Conservation (phyloP, 1,284 basidiomycete species). For the Ustilago bromivora region DNA sequence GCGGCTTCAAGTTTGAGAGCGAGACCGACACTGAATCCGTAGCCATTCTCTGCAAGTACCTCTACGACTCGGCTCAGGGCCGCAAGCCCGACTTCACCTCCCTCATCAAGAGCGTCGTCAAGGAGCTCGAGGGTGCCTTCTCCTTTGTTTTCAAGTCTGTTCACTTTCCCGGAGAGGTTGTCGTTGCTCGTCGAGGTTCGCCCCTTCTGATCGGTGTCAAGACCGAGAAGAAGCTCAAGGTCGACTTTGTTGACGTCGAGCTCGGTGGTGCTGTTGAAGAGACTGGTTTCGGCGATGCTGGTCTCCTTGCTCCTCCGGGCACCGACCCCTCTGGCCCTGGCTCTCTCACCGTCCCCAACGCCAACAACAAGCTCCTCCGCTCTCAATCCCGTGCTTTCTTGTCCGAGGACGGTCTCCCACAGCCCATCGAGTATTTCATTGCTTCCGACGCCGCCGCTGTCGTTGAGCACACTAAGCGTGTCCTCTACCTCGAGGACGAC, state of each 20-base stretch:
- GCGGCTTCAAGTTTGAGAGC: conserved; percentile 92
- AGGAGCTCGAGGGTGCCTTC: conserved; percentile 98
- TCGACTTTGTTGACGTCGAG: conserved; percentile 99
- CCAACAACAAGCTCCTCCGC: conserved; percentile 81
- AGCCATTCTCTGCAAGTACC: conserved; percentile 94
- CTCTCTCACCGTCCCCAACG: conserved; percentile 58
- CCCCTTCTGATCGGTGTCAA: conserved; percentile 98
- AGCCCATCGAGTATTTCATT: conserved; percentile 99
- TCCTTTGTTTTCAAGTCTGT: conserved; percentile 99
- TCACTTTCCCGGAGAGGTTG: conserved; percentile 96
- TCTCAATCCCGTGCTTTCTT: conserved; percentile 98
- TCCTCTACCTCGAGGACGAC: conserved; percentile 98
- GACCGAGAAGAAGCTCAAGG: conserved; percentile 99
- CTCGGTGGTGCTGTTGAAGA: conserved; percentile 61
- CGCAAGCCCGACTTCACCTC: conserved; percentile 90
- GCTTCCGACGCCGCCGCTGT: conserved; percentile 97
- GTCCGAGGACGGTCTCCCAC: conserved; percentile 96
- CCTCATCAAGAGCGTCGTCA: conserved; percentile 93
- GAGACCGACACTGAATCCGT: conserved; percentile 99
- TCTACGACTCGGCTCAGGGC: conserved; percentile 91
- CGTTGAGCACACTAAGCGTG: conserved; percentile 98
- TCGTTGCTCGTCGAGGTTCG: conserved; percentile 95
- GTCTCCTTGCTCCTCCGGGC: conserved; percentile 80
- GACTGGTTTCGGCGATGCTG: conserved; percentile 50
- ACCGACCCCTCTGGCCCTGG: conserved; percentile 67